Conservation (phyloP, 2,329 filamentous ascomycete species). For the Gaeumannomyces tritici region DNA sequence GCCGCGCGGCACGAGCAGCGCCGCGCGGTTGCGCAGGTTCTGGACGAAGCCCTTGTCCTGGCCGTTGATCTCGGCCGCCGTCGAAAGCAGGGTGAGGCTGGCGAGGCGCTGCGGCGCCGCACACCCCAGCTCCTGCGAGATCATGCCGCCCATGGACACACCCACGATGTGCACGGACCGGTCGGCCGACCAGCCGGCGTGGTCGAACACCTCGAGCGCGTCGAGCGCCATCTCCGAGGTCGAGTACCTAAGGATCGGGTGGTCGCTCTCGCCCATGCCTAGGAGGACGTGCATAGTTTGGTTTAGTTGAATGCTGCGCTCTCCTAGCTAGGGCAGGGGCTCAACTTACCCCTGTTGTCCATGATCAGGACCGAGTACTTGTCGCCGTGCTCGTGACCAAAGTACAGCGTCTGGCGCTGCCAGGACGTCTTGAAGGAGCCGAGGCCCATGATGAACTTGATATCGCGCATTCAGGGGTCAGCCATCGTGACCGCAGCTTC, state of each 20-base stretch:
- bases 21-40: conserved; percentile 48
- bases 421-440: conserved; percentile 59
- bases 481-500: background rate
- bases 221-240: conserved; percentile 81
- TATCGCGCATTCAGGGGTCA: background rate
- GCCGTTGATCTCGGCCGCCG: conserved; percentile 51
- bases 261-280: conserved; percentile 68
- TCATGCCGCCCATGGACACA: conserved; percentile 86
- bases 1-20: conserved; percentile 59
- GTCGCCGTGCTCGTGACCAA: conserved; percentile 60
- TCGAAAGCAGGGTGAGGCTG: conserved; percentile 51
- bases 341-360: conserved; percentile 58
- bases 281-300: background rate
- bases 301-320: background rate
- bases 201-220: conserved; percentile 56
- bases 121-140: conserved; percentile 68
- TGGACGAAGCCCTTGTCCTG: conserved; percentile 54
- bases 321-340: too few species aligned
- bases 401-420: conserved; percentile 77
- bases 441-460: conserved; percentile 71
- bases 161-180: conserved; percentile 58
- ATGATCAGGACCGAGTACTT: conserved; percentile 66
- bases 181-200: conserved; percentile 45
- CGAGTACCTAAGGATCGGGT: conserved; percentile 67
- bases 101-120: conserved; percentile 41